Evolutionary conservation across 306 rosid genomes (phyloP), one percentile per base, ranked within the genome.

Genomic region (Vigna radiata): DNA sequence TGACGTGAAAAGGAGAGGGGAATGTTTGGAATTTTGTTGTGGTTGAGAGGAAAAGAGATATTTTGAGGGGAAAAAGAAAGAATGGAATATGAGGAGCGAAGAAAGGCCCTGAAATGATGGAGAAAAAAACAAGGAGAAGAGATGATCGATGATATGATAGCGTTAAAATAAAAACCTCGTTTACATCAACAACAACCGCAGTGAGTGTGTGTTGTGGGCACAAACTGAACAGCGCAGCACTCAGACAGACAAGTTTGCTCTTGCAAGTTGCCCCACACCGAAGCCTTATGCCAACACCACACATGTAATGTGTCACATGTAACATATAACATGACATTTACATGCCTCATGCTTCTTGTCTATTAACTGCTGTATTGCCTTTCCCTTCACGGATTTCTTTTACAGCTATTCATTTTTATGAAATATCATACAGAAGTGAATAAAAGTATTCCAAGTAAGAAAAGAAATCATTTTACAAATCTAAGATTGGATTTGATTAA

Each of bases 31-130:
- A 53, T 59, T 67, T 82, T 68, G 70, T 43, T 12, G 67, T 29
- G 73, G 8, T 44, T 49, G 47, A 27, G 65, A 52, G 8, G 14
- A 33, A 77, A 71, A 39, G 16, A 61, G 69, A 73, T 80, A 21
- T 60, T 83, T 79, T 46, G 52, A 13, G 72, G 48, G 52, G 12
- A 58, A 68, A 17, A 68, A 72, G n/a, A 75, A 41, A n/a, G 59
- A 81, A 74, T 65, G 69, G 73, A 73, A 83, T 82, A 71, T 66
- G 25, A 6, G 69, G 69, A 7, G 69, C 12, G 65, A n/a, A 27
- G 49, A 9, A 18, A 71, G 79, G 79, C 85, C 85, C 88, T 69
- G 90, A 87, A 85, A 85, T 85, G 83, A 86, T 84, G 88, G 80
- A 73, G 68, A 58, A 77, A 49, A 73, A 73, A 64, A 58, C 75